Evolutionary conservation across 345 rosid genomes (phyloP).

Genomic region (Eucalyptus sp.): DNA sequence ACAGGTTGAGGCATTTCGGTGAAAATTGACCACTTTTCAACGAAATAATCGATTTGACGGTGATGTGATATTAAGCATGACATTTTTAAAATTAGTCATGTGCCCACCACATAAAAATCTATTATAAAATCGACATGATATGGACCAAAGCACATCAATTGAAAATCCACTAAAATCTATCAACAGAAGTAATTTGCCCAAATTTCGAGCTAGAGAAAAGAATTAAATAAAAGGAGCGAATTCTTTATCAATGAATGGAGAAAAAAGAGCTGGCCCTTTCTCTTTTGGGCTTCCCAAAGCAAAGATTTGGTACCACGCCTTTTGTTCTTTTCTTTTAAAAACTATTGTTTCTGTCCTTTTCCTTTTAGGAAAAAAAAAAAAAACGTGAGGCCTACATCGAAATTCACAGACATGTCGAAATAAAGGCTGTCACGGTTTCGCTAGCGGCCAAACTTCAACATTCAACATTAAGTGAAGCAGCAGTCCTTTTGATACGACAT

Average conservation of each 20-base stretch:
- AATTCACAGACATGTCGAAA: neutral
- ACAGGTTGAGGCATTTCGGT: neutral
- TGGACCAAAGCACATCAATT: neutral
- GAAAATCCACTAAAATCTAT: neutral
- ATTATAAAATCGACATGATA: neutral
- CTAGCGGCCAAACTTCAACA: neutral
- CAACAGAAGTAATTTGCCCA: neutral
- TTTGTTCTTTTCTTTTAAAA: neutral
- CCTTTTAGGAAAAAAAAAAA: neutral
- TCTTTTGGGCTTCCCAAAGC: neutral
- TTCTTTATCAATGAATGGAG: neutral
- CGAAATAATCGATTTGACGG: fast-evolving
- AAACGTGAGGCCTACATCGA: neutral
- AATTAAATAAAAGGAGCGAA: neutral
- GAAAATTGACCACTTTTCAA: neutral
- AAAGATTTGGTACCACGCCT: neutral
- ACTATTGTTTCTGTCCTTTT: neutral
- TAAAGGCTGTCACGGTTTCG: neutral
- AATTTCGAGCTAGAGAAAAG: neutral
- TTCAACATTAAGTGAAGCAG: neutral
- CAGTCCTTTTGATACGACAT: neutral
- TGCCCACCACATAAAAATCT: neutral
- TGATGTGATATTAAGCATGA: neutral
- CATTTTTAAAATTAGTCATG: neutral
- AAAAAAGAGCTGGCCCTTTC: neutral